A percentile compares a stretch with the other conserved stretches of the same genome.
Conservation (phyloP, 2,329 filamentous ascomycete genomes). For the Zasmidium cellare region DNA sequence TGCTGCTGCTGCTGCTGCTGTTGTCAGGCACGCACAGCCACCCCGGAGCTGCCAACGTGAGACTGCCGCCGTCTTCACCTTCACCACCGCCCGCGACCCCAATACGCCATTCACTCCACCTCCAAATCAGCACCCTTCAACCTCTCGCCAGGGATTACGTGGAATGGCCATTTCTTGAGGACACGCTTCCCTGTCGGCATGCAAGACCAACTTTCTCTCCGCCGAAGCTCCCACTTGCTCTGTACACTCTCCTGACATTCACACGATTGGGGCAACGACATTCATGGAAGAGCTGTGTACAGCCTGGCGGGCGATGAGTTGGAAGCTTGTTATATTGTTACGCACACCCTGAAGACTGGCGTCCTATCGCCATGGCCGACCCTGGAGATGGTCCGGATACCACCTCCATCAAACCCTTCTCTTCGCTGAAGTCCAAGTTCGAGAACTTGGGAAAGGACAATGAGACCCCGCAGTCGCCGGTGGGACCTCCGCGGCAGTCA, state of each 20-base stretch:
- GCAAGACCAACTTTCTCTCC: conserved; percentile 10
- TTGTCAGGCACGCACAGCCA: not conserved
- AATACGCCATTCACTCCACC: too few relatives aligned
- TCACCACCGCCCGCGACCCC: not conserved
- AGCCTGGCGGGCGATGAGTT: not conserved
- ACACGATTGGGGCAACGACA: not conserved
- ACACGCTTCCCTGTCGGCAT: conserved; percentile 6
- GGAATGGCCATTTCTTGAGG: conserved; percentile 10
- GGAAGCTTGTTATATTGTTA: conserved; percentile 2
- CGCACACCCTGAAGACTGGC: not conserved
- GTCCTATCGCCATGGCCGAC: conserved; percentile 22
- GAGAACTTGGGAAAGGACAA: conserved; percentile 63
- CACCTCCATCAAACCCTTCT: conserved; percentile 79
- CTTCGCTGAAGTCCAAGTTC: conserved; percentile 76
- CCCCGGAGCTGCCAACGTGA: not conserved
- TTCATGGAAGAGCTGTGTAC: conserved; percentile 2
- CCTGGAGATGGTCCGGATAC: conserved; percentile 66
- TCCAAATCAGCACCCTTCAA: not conserved
- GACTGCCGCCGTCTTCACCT: not conserved
- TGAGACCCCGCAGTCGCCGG: conserved; percentile 18
- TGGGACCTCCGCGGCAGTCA: conserved; percentile 4
- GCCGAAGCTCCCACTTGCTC: not conserved
- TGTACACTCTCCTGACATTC: not conserved
- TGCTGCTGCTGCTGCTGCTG: not conserved
- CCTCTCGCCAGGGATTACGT: conserved; percentile 13